phyloP scores from a whole-genome alignment of 2,329 filamentous ascomycete species.

The Plectosphaerella cucumerina region DNA sequence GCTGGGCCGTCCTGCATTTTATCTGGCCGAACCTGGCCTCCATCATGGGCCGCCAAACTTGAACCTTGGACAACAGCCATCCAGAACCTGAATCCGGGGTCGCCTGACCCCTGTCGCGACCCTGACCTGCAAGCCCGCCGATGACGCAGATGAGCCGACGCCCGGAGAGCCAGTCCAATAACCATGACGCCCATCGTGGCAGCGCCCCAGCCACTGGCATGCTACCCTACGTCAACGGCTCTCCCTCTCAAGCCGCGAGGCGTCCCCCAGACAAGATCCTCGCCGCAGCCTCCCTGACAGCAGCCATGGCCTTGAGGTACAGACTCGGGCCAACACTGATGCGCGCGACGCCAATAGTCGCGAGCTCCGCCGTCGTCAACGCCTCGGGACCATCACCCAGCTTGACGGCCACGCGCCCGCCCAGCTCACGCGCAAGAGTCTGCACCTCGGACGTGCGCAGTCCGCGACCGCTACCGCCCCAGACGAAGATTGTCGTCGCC shows the following conservation, averaged over 20 bases:
- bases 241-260: not conserved
- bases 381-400: slow-evolving; percentile 29
- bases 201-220: not conserved
- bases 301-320: slow-evolving; percentile 33
- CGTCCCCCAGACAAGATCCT: slow-evolving; percentile 21
- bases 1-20: too few relatives aligned
- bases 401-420: slow-evolving; percentile 45
- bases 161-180: not conserved
- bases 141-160: not conserved
- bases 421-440: slow-evolving; percentile 41
- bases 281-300: slow-evolving; percentile 26
- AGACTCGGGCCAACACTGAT: slow-evolving; percentile 50
- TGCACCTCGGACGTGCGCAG: slow-evolving; percentile 41
- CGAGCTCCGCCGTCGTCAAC: slow-evolving; percentile 39
- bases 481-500: slow-evolving; percentile 57
- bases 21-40: too few relatives aligned
- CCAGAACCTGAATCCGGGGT: not conserved
- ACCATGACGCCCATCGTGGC: not conserved
- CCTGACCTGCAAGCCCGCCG: not conserved
- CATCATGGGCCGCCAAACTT: not conserved
- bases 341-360: slow-evolving; percentile 46
- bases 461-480: slow-evolving; percentile 43
- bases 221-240: not conserved
- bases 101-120: not conserved
- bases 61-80: not conserved